Percentiles rank a stretch among this genome's conserved stretches.
These are phyloP conservation scores for Chaetomium globosum DNA, from an alignment of 2,329 filamentous ascomycete species.

Conservation along the genomic window DNA sequence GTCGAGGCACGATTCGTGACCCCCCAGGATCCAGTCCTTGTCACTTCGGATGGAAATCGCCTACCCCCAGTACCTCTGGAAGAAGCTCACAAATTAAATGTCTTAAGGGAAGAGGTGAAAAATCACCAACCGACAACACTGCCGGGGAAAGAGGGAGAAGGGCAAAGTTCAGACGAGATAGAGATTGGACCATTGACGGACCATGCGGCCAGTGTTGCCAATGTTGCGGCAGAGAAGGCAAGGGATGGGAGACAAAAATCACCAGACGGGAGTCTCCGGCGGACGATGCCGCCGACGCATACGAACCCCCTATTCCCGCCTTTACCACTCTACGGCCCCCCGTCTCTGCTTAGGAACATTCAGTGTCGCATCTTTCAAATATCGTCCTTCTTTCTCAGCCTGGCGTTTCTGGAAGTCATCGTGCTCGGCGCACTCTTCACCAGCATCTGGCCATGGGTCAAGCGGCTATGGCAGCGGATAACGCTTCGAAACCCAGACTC, in stretches of 20 bases:
- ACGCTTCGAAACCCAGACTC: constrained; percentile 63
- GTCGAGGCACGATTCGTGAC: constrained; percentile 68
- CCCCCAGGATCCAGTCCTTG: constrained; percentile 70
- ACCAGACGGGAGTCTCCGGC: constrained; percentile 51
- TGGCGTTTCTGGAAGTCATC: constrained; percentile 75
- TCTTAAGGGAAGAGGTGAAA: constrained; percentile 56
- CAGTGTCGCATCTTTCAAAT: constrained; percentile 67
- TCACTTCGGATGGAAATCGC: constrained; percentile 67
- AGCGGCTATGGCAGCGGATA: constrained; percentile 54
- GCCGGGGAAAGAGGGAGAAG: constrained; percentile 37
- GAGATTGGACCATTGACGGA: not conserved
- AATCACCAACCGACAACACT: constrained; percentile 39
- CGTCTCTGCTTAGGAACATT: constrained; percentile 64
- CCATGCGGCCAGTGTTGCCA: not conserved
- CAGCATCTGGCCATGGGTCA: constrained; percentile 58
- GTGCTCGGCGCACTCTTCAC: constrained; percentile 74
- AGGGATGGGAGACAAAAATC: constrained; percentile 43
- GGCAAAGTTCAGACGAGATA: constrained; percentile 44
- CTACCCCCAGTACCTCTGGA: constrained; percentile 69
- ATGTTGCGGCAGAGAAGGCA: constrained; percentile 6
- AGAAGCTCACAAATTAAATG: constrained; percentile 72
- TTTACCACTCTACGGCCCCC: constrained; percentile 77
- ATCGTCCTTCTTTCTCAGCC: constrained; percentile 73
- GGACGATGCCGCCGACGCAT: constrained; percentile 62
- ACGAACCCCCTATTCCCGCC: constrained; percentile 85